These are phyloP conservation scores for Gossypium sturtianum DNA, from an alignment of 345 rosid genomes.

Conservation along the genomic window DNA sequence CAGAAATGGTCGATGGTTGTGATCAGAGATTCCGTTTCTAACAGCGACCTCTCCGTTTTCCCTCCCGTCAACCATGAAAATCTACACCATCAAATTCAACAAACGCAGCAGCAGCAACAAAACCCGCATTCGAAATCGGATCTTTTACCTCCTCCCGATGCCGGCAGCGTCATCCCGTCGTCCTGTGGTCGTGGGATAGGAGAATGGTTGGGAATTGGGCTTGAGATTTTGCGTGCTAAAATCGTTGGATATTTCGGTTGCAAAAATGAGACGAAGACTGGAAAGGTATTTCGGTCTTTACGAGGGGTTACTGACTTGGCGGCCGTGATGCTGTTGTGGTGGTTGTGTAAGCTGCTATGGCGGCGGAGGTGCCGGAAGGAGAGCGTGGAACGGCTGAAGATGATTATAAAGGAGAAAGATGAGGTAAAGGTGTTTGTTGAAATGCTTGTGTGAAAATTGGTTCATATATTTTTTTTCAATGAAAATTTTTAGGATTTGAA, in stretches of 20 bases:
- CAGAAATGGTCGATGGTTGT: constrained; percentile 31
- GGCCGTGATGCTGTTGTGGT: constrained; percentile 31
- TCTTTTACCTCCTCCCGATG: constrained; percentile 14
- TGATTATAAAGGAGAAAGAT: constrained; percentile 35
- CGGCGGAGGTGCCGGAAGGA: constrained; percentile 19
- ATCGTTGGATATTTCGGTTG: constrained; percentile 12
- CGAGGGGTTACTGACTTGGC: constrained; percentile 27
- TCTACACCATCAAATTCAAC: constrained; percentile 25
- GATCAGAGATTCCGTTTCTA: constrained; percentile 32
- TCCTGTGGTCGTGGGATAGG: background rate
- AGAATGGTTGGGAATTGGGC: constrained; percentile 30
- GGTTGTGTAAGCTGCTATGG: constrained; percentile 30
- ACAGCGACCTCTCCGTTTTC: constrained; percentile 29
- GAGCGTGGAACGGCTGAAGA: constrained; percentile 18
- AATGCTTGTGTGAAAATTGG: constrained; percentile 9
- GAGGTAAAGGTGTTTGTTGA: constrained; percentile 39
- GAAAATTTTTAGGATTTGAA: background rate
- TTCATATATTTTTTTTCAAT: background rate
- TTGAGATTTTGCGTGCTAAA: constrained; percentile 27
- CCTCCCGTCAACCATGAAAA: constrained; percentile 53
- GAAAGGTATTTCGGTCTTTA: constrained; percentile 14
- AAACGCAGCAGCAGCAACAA: background rate
- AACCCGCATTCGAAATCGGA: background rate
- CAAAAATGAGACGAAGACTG: background rate
- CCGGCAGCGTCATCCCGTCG: constrained; percentile 7